Base-by-base conservation (phyloP, 2,329 filamentous ascomycete species). In the Pseudogymnoascus sp. region DNA sequence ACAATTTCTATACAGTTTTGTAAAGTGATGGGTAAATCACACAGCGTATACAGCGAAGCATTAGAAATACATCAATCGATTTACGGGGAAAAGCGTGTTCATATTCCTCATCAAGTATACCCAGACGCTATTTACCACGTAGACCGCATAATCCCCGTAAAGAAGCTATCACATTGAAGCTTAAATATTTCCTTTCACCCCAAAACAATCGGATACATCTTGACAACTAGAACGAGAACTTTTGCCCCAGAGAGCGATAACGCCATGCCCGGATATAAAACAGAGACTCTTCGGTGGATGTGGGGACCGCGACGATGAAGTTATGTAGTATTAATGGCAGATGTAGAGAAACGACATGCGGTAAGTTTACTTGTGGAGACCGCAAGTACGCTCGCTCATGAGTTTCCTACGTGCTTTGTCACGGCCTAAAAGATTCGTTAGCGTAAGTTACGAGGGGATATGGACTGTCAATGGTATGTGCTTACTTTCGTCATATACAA, bases 401-500 rank as follows among this genome's bases (percentile, higher is more conserved):
- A 86, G 69, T 68, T 83, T 83, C 76, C 85, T 82, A 69, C 87
- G 80, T 71, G 83, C 77, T 75, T 84, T 83, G 69, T 90, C 87
- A 76, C 87, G 89, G 66, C 76, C 87, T 89, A 67, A 71, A 63
- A 40, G 25, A 33, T 37, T 60, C 4, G 71, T 82, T 69, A 82
- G 74, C 63, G 68, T 64, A 58, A 33, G 29, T 67, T 36, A 27
- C 39, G 52, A 35, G n/a, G 18, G 67, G 25, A 70, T 6, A 37
- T 10, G 66, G 40, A 9, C 33, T 55, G 58, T 7, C 27, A 31
- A 21, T 15, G 13, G 10, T 27, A 9, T 39, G 8, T 21, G 76
- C 85, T 75, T 81, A 88, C 85, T 83, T 78, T 86, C 82, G 74
- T 96, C 91, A 76, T 90, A 96, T 15, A 92, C 83, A 72, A 97